phyloP scores from a whole-genome alignment of 495 filamentous ascomycete species.

The Pyrenula aspistea region DNA sequence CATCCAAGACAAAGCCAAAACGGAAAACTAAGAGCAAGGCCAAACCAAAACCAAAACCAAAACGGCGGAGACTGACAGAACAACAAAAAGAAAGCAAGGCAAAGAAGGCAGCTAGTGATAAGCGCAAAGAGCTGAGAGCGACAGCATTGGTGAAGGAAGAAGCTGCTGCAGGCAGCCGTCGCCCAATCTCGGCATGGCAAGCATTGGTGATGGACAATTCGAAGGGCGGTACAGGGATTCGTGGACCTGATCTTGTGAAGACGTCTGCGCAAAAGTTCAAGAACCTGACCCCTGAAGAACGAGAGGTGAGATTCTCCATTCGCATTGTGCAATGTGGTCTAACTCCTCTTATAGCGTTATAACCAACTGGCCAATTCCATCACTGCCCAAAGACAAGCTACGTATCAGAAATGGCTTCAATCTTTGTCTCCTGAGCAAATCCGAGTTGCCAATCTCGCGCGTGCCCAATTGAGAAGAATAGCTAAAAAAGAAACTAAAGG shows the following conservation, averaged over 20 bases:
- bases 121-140: slow-evolving; percentile 19
- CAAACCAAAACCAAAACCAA: slow-evolving; percentile 1
- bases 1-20: slow-evolving; percentile 13
- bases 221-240: neutral
- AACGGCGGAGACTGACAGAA: slow-evolving; percentile 15
- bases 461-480: slow-evolving; percentile 29
- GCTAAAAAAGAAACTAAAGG: slow-evolving; percentile 2
- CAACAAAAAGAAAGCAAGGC: slow-evolving; percentile 17
- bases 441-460: slow-evolving; percentile 50
- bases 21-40: slow-evolving; percentile 6
- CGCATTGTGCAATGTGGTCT: slow-evolving; percentile 1
- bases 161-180: slow-evolving; percentile 5
- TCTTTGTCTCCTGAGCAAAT: slow-evolving; percentile 45
- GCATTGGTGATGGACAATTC: neutral
- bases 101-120: slow-evolving; percentile 6
- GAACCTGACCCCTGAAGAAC: slow-evolving; percentile 13
- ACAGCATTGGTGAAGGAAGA: slow-evolving; percentile 15
- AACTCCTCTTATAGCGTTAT: slow-evolving; percentile 25
- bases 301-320: slow-evolving; percentile 22
- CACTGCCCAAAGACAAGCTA: slow-evolving; percentile 26
- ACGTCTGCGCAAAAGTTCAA: slow-evolving; percentile 11
- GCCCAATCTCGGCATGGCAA: neutral
- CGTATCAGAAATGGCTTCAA: slow-evolving; percentile 46
- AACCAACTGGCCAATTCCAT: slow-evolving; percentile 37
- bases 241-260: slow-evolving; percentile 6